Conservation (phyloP, 305 asterid species). For the Fraxinus floribunda region DNA sequence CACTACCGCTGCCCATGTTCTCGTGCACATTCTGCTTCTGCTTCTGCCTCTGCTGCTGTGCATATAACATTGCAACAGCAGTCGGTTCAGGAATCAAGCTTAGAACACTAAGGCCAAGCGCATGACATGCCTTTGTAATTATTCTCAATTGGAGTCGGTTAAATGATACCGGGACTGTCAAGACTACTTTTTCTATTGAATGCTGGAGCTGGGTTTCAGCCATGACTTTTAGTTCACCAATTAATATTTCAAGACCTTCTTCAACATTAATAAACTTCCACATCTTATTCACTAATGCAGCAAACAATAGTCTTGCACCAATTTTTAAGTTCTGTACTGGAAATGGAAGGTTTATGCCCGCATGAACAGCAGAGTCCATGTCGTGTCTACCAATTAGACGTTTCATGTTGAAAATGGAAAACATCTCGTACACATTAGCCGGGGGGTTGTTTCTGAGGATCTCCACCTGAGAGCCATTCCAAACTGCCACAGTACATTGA, state of each 20-base stretch:
- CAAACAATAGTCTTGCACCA: slow-evolving; percentile 75
- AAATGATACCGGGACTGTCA: slow-evolving; percentile 72
- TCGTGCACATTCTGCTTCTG: slow-evolving; percentile 56
- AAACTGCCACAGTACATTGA: slow-evolving; percentile 75
- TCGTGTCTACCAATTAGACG: slow-evolving; percentile 80
- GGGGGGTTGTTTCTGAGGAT: slow-evolving; percentile 61
- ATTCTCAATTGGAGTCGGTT: slow-evolving; percentile 76
- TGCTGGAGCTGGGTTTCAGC: slow-evolving; percentile 65
- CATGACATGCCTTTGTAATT: slow-evolving; percentile 75
- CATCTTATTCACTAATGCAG: slow-evolving; percentile 70
- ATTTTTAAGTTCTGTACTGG: slow-evolving; percentile 68
- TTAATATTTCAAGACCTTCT: slow-evolving; percentile 79
- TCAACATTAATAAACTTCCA: slow-evolving; percentile 90
- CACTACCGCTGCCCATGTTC: slow-evolving; percentile 60
- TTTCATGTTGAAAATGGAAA: slow-evolving; percentile 72
- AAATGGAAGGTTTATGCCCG: slow-evolving; percentile 78
- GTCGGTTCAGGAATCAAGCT: slow-evolving; percentile 90
- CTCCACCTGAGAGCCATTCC: slow-evolving; percentile 72
- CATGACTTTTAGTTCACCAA: slow-evolving; percentile 63
- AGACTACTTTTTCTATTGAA: slow-evolving; percentile 54
- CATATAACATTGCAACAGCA: slow-evolving; percentile 76
- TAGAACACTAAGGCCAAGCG: slow-evolving; percentile 85
- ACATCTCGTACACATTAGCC: slow-evolving; percentile 67
- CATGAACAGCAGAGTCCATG: slow-evolving; percentile 71
- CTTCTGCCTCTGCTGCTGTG: slow-evolving; percentile 58